Conservation (phyloP, 345 rosid genomes). For the Eucalyptus cloeziana region DNA sequence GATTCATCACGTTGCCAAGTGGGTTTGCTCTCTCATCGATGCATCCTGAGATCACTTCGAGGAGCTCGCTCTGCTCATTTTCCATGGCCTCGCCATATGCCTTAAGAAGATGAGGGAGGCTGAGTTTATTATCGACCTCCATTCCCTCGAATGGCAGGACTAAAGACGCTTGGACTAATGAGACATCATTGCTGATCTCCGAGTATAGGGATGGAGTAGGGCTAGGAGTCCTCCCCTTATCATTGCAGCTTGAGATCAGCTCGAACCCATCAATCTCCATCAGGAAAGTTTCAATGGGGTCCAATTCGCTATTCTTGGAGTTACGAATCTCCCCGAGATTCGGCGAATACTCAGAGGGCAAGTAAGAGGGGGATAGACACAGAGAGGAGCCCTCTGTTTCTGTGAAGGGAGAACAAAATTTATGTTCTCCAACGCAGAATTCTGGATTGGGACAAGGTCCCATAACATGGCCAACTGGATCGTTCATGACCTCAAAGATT, state of each 20-base stretch:
- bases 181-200: neutral
- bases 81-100: slow-evolving; percentile 38
- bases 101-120: slow-evolving; percentile 24
- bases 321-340: neutral
- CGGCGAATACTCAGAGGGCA: neutral
- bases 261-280: neutral
- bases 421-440: neutral
- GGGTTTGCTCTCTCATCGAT: slow-evolving; percentile 21
- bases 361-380: neutral
- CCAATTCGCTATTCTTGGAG: neutral
- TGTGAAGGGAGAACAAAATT: neutral
- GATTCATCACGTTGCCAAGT: slow-evolving; percentile 20
- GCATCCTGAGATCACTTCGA: slow-evolving; percentile 13
- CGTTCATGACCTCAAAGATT: neutral
- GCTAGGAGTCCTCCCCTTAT: slow-evolving; percentile 18
- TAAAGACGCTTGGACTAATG: neutral
- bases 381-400: neutral
- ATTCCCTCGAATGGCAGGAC: slow-evolving; percentile 6
- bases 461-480: neutral
- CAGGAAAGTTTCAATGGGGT: neutral
- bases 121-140: slow-evolving; percentile 5
- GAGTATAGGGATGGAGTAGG: slow-evolving; percentile 7
- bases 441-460: neutral
- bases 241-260: neutral
- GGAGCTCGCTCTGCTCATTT: slow-evolving; percentile 17